Percentiles rank a stretch among this genome's conserved stretches.
These are phyloP conservation scores for Ambispora gerdemannii DNA, from an alignment of 192 early-diverging fungal genomes.

Conservation along the genomic window DNA sequence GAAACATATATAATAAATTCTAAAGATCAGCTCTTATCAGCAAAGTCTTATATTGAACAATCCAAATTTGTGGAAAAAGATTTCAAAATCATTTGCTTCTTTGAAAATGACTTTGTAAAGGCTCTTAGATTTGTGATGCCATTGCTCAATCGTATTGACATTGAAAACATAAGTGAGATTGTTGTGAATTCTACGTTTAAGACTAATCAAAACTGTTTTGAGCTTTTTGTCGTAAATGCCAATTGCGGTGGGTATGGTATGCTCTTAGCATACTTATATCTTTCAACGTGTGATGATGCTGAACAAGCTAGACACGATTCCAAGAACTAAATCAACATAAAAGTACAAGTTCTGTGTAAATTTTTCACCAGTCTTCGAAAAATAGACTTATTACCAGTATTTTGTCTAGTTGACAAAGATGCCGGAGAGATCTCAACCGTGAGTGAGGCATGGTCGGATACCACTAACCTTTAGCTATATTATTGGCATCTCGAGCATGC, in stretches of 20 bases:
- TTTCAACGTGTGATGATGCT: not conserved
- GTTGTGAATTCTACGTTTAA: not conserved
- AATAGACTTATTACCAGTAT: no score
- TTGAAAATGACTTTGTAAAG: constrained; percentile 4
- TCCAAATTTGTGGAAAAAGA: no score
- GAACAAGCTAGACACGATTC: not conserved
- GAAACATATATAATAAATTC: constrained; percentile 8
- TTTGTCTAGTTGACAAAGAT: no score
- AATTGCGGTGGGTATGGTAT: constrained; percentile 3
- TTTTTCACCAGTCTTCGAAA: no score
- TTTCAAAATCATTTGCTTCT: not conserved
- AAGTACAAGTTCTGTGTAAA: constrained; percentile 1
- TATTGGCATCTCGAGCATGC: no score
- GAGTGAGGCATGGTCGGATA: constrained; percentile 10
- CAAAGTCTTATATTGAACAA: constrained; percentile 4
- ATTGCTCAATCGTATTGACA: not conserved
- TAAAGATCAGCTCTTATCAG: constrained; percentile 2
- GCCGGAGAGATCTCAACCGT: not conserved
- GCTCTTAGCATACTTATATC: not conserved
- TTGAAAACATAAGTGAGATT: no score
- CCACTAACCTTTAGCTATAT: not conserved
- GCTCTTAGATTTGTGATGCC: not conserved
- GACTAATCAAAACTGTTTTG: constrained; percentile 2
- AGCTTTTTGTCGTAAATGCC: constrained; percentile 12
- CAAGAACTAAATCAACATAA: constrained; percentile 5